A percentile compares a stretch with the other conserved stretches of the same genome.
Conservation (phyloP, 2,329 filamentous ascomycete genomes). For the Rosellinia necatrix region DNA sequence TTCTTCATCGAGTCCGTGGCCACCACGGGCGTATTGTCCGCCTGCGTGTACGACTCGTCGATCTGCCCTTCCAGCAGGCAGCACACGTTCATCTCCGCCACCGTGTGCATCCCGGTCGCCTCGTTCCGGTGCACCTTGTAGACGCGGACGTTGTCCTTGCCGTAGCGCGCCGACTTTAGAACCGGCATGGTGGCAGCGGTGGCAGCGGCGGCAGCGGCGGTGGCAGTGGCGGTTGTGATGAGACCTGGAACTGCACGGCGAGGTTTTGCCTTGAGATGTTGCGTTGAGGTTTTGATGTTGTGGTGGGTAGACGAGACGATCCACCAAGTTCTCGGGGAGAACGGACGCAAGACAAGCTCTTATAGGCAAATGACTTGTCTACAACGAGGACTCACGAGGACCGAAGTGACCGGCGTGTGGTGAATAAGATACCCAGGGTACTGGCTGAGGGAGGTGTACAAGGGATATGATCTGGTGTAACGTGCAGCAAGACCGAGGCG, state of each 20-base stretch:
- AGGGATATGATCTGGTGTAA: constrained; percentile 18
- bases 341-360: constrained; percentile 20
- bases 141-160: constrained; percentile 98
- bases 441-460: constrained; percentile 16
- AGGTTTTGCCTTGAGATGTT: no score
- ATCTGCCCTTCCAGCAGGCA: constrained; percentile 93
- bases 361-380: constrained; percentile 15
- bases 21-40: constrained; percentile 93
- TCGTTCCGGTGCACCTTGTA: constrained; percentile 89
- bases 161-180: constrained; percentile 72
- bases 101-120: constrained; percentile 76
- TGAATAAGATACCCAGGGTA: background rate
- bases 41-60: constrained; percentile 84
- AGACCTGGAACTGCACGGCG: no score
- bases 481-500: constrained; percentile 15
- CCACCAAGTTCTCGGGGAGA: background rate
- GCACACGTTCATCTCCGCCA: constrained; percentile 94
- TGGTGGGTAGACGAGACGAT: background rate
- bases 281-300: no score
- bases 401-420: background rate
- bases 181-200: constrained; percentile 53
- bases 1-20: constrained; percentile 99
- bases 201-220: no score
- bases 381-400: constrained; percentile 3
- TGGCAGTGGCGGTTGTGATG: no score